Conservation (phyloP, 805 yeast genomes). For the Yamadazyma paraphyllophila region DNA sequence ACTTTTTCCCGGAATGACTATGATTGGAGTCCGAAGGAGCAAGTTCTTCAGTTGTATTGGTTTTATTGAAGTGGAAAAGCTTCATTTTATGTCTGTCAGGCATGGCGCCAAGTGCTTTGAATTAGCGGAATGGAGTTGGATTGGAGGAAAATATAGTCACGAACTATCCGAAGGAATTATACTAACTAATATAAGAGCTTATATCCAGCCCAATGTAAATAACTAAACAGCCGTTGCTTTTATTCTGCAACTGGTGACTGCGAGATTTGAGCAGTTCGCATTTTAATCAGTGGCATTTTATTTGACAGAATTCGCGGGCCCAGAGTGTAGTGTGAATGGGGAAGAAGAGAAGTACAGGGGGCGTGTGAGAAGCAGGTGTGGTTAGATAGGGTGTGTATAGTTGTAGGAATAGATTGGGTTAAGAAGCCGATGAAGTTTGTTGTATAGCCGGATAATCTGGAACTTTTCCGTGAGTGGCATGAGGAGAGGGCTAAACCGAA, state of each 20-base stretch:
- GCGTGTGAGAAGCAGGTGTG: neutral
- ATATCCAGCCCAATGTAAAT: neutral
- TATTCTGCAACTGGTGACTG: neutral
- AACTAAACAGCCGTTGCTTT: neutral
- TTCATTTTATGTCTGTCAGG: conserved; percentile 45
- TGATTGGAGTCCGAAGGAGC: conserved; percentile 33
- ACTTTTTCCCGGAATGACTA: conserved; percentile 24
- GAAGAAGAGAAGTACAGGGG: neutral
- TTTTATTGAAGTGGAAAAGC: conserved; percentile 38
- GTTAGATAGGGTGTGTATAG: neutral
- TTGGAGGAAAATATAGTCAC: neutral
- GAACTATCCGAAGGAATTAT: no score
- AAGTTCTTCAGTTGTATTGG: conserved; percentile 21
- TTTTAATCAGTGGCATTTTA: conserved; percentile 1
- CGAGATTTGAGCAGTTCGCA: neutral
- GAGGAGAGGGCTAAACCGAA: no score
- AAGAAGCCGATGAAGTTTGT: no score
- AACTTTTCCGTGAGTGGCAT: no score
- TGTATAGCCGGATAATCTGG: no score
- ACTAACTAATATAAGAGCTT: neutral
- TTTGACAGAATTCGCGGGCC: conserved; percentile 4
- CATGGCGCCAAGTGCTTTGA: conserved; percentile 20
- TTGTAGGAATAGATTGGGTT: no score
- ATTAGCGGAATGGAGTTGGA: neutral
- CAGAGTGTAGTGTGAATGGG: neutral